Evolutionary conservation across 2,329 filamentous ascomycete genomes (phyloP).

Genomic region (Fusarium sp.): DNA sequence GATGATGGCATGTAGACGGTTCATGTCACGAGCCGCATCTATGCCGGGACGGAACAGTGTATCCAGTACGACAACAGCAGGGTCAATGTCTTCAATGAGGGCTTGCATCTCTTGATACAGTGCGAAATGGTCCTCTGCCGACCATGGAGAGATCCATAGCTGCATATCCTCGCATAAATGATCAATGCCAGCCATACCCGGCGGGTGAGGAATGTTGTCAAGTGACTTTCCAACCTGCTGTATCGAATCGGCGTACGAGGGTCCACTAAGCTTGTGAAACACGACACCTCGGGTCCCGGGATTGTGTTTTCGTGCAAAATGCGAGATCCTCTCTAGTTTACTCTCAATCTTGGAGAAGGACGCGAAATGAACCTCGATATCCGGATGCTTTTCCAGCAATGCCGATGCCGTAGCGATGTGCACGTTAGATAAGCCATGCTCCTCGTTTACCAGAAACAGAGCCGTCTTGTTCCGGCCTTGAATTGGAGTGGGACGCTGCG

Average conservation of each 20-base stretch:
- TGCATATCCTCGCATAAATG: slow-evolving; percentile 33
- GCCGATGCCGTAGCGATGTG: slow-evolving; percentile 51
- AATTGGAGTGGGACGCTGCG: slow-evolving; percentile 5
- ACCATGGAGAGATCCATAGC: slow-evolving; percentile 46
- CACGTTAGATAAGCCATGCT: slow-evolving; percentile 52
- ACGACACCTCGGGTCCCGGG: slow-evolving; percentile 35
- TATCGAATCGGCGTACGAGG: slow-evolving; percentile 30
- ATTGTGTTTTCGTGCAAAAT: slow-evolving; percentile 12
- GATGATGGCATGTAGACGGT: slow-evolving; percentile 51
- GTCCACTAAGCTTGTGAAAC: slow-evolving; percentile 44
- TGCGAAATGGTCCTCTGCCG: slow-evolving; percentile 43
- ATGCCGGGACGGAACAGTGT: slow-evolving; percentile 45
- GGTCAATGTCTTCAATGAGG: slow-evolving; percentile 47
- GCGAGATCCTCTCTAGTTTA: slow-evolving; percentile 30
- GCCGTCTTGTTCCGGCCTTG: slow-evolving; percentile 46
- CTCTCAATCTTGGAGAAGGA: slow-evolving; percentile 42
- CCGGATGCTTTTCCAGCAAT: slow-evolving; percentile 47
- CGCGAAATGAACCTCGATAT: slow-evolving; percentile 50
- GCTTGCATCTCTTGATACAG: slow-evolving; percentile 40
- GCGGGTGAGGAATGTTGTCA: slow-evolving; percentile 32
- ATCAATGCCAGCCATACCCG: slow-evolving; percentile 35
- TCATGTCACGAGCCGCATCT: slow-evolving; percentile 36
- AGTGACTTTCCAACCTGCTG: slow-evolving; percentile 7
- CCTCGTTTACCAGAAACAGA: slow-evolving; percentile 50
- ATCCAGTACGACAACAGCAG: slow-evolving; percentile 50